Evolutionary conservation across 768 basidiomycete species (phyloP).

Genomic region (Suillus clintonianus): DNA sequence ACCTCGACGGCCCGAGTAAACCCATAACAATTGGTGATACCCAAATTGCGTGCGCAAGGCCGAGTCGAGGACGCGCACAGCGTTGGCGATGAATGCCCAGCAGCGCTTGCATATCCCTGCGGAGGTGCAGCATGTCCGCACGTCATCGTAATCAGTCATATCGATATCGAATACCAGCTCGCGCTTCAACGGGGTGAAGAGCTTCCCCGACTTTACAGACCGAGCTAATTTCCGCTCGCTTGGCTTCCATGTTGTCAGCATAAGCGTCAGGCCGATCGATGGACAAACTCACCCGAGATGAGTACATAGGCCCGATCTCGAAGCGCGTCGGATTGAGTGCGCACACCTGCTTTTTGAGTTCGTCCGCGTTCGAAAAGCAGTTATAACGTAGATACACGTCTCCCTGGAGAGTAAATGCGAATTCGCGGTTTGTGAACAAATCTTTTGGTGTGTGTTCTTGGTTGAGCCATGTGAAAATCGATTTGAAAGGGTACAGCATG

Average conservation of each 20-base stretch:
- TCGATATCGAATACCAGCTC: conserved; percentile 99
- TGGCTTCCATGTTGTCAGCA: conserved; percentile 53
- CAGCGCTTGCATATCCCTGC: conserved; percentile 90
- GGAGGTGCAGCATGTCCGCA: conserved; percentile 92
- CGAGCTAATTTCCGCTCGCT: conserved; percentile 85
- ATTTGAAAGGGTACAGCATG: conserved; percentile 92
- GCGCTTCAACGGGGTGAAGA: conserved; percentile 74
- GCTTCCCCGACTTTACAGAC: conserved; percentile 31
- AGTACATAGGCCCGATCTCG: conserved; percentile 95
- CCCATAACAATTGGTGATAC: conserved; percentile 90
- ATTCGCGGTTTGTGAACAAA: conserved; percentile 92
- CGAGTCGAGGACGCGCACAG: conserved; percentile 83
- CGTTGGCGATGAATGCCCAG: conserved; percentile 93
- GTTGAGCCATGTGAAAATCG: conserved; percentile 93
- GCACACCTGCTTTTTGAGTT: conserved; percentile 89
- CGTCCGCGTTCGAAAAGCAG: conserved; percentile 82
- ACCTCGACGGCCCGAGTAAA: conserved; percentile 97
- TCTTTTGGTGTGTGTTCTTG: conserved; percentile 80
- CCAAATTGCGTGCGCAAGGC: conserved; percentile 88
- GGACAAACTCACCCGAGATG: conserved; percentile 65
- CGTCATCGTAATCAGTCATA: conserved; percentile 98
- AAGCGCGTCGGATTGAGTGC: conserved; percentile 89
- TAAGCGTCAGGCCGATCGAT: neutral
- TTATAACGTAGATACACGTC: conserved; percentile 96
- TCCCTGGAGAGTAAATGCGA: conserved; percentile 88